Percentiles rank a stretch among this genome's conserved stretches.
These are phyloP conservation scores for Chytridium lagenaria DNA, from an alignment of 371 early-diverging fungal genomes.

Conservation along the genomic window DNA sequence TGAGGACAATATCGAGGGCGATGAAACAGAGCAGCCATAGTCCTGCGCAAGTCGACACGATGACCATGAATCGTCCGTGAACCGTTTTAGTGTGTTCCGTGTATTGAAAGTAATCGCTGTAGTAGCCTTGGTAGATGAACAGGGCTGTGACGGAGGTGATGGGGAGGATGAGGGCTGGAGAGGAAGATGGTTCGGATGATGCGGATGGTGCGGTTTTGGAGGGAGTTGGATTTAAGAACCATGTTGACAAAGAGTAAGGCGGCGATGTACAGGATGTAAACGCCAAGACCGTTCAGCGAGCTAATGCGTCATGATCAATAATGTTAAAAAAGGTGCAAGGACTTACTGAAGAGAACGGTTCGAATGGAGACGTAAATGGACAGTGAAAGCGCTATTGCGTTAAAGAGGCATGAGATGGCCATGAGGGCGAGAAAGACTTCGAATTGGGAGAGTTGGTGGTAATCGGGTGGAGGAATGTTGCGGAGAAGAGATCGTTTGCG, in stretches of 20 bases:
- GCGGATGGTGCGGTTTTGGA: conserved; percentile 2
- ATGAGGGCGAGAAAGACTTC: not conserved
- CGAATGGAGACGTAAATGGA: not conserved
- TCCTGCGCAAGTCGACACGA: not conserved
- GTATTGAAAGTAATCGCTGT: not conserved
- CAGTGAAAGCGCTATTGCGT: not conserved
- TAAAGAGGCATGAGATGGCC: not conserved
- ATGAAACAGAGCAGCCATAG: not conserved
- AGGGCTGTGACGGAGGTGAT: not conserved
- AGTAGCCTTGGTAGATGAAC: conserved; percentile 2
- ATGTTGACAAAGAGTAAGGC: not conserved
- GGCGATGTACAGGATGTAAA: not conserved
- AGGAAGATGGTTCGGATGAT: conserved; percentile 4
- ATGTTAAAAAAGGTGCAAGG: not conserved
- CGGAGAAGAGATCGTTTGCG: not conserved
- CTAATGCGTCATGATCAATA: not conserved
- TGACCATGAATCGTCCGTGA: not conserved
- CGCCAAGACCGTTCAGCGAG: not conserved
- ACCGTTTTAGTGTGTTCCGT: not conserved
- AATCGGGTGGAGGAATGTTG: not conserved
- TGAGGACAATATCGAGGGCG: not conserved
- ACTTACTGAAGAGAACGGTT: not conserved
- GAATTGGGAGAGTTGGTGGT: not conserved
- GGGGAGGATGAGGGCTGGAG: not conserved
- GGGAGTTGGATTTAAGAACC: conserved; percentile 9